phyloP scores from a whole-genome alignment of 139 green algal genomes.

The Edaphochlamys debaryana region DNA sequence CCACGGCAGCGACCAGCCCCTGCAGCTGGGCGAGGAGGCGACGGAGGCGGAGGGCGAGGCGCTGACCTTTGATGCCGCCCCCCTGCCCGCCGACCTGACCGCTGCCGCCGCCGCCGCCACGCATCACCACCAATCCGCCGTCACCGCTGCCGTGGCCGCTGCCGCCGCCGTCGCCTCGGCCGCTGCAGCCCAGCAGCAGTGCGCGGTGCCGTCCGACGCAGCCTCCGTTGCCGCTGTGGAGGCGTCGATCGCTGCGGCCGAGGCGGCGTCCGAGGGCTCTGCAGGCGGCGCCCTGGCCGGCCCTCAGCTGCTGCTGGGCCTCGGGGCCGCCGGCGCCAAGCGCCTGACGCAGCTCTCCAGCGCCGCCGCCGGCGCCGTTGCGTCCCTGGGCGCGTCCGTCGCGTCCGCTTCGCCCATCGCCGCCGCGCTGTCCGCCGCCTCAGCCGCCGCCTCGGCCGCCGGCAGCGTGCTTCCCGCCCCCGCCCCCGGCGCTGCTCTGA shows the following conservation, averaged over 20 bases:
- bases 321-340: no score
- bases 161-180: neutral
- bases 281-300: no score
- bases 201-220: neutral
- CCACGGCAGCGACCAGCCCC: neutral
- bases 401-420: no score
- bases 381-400: slow-evolving; percentile 15
- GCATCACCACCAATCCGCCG: neutral
- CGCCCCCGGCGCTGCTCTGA: neutral
- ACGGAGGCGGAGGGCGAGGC: neutral
- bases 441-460: neutral
- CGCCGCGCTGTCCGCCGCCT: neutral
- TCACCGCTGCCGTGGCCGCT: neutral
- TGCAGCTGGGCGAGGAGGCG: neutral
- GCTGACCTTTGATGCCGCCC: neutral
- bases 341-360: slow-evolving; percentile 1
- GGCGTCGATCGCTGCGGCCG: neutral
- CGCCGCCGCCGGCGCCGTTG: neutral
- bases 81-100: neutral
- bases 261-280: neutral
- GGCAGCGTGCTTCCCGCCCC: no score
- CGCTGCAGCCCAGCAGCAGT: neutral
- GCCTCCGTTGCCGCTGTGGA: neutral
- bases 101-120: neutral
- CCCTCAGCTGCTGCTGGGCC: no score